These are phyloP conservation scores for Lanmaoa rubissima DNA, from an alignment of 768 basidiomycete species.

Conservation along the genomic window DNA sequence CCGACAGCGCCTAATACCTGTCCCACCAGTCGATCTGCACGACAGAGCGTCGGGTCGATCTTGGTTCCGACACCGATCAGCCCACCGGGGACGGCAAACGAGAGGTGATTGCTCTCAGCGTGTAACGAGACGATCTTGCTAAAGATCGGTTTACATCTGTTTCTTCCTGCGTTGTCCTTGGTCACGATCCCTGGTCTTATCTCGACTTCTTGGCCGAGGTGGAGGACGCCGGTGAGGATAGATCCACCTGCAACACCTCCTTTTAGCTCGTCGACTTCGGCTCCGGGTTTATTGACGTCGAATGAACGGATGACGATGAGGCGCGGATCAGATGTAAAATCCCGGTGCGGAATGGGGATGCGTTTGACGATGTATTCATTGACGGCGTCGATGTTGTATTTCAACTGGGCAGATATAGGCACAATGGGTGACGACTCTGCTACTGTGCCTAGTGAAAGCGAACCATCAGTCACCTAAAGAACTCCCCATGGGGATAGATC, in stretches of 20 bases:
- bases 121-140: constrained; percentile 87
- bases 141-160: constrained; percentile 91
- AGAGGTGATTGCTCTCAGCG: constrained; percentile 91
- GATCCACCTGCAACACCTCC: constrained; percentile 98
- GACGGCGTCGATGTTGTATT: constrained; percentile 99
- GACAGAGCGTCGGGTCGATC: constrained; percentile 94
- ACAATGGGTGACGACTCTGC: constrained; percentile 98
- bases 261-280: constrained; percentile 95
- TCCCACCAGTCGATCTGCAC: constrained; percentile 95
- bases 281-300: constrained; percentile 99
- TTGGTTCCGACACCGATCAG: constrained; percentile 97
- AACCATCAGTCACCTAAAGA: background rate
- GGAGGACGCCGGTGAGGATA: constrained; percentile 89
- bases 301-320: constrained; percentile 99
- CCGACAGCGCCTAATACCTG: constrained; percentile 96
- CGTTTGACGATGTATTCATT: constrained; percentile 98
- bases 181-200: constrained; percentile 97
- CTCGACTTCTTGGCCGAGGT: constrained; percentile 91
- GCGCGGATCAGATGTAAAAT: constrained; percentile 88
- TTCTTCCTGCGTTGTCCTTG: constrained; percentile 87
- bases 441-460: constrained; percentile 71
- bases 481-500: background rate
- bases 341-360: constrained; percentile 91
- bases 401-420: constrained; percentile 96
- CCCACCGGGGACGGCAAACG: constrained; percentile 96